A percentile compares a stretch with the other conserved stretches of the same genome.
Conservation (phyloP, 1,139 yeast species). For the Tardiomyces depauwii region DNA sequence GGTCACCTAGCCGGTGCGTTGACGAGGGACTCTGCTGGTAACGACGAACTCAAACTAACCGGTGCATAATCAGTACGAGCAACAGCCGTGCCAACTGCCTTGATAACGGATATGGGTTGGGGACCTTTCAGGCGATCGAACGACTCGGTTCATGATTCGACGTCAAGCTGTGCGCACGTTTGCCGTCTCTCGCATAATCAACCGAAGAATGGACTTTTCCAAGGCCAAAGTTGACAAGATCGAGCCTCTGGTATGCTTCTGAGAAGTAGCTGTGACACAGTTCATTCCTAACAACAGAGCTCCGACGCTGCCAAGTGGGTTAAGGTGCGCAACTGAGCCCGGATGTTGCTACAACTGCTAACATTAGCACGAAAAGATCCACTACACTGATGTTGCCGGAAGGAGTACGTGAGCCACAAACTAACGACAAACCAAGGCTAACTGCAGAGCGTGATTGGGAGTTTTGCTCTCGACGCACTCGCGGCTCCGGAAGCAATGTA, state of each 20-base stretch:
- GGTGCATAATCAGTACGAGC: too few species aligned
- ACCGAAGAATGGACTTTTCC: background rate
- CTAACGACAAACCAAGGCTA: background rate
- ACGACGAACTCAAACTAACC: too few species aligned
- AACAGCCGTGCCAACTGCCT: too few species aligned
- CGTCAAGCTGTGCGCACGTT: background rate
- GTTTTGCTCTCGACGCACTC: conserved; percentile 74
- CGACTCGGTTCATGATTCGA: background rate
- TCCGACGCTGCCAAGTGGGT: background rate
- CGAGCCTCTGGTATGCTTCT: background rate
- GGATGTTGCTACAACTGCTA: background rate
- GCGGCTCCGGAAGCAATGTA: conserved; percentile 51
- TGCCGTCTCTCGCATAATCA: background rate
- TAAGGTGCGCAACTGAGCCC: background rate
- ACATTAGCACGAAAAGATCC: background rate
- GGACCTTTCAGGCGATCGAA: background rate
- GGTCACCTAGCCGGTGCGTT: too few species aligned
- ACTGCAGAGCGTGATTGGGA: conserved; percentile 62
- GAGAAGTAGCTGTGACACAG: background rate
- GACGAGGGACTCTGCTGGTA: too few species aligned
- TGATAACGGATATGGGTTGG: background rate
- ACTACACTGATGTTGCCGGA: background rate
- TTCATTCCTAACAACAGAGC: background rate
- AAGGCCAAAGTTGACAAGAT: background rate
- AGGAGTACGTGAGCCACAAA: background rate